phyloP scores from a whole-genome alignment of 352 stramenopile species.

The Pythium pyrilobum region DNA sequence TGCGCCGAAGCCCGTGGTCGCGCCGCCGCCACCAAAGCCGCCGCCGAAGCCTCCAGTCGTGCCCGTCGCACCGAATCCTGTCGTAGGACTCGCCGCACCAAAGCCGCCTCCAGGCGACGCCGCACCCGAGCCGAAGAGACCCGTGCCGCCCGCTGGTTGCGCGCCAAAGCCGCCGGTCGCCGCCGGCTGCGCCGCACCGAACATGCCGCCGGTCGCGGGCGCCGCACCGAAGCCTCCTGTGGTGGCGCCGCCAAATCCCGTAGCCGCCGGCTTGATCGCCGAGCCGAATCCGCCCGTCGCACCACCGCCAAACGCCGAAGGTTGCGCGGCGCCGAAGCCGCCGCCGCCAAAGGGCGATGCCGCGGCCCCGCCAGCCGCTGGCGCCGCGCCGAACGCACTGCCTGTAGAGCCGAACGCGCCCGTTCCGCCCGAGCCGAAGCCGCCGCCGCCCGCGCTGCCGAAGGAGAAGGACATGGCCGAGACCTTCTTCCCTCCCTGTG shows the following conservation, averaged over 20 bases:
- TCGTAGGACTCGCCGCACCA: slow-evolving; percentile 9
- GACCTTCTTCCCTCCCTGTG: not conserved
- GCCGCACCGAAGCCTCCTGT: slow-evolving; percentile 33
- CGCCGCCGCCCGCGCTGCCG: slow-evolving; percentile 12
- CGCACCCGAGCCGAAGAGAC: slow-evolving; percentile 11
- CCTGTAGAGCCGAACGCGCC: slow-evolving; percentile 18
- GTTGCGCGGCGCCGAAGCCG: slow-evolving; percentile 27
- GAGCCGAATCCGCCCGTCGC: slow-evolving; percentile 17
- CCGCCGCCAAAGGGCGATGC: slow-evolving; percentile 44
- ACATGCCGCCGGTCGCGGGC: slow-evolving; percentile 21
- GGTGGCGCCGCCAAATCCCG: slow-evolving; percentile 13
- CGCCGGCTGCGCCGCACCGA: slow-evolving; percentile 22
- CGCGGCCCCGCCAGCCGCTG: slow-evolving; percentile 29
- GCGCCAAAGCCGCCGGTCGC: slow-evolving; percentile 26
- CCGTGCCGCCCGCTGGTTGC: slow-evolving; percentile 19
- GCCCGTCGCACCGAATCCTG: not conserved
- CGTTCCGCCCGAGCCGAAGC: slow-evolving; percentile 1
- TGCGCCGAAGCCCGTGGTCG: slow-evolving; percentile 15
- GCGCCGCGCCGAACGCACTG: slow-evolving; percentile 10
- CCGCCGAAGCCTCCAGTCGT: not conserved
- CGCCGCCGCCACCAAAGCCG: not conserved
- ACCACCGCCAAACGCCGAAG: slow-evolving; percentile 38
- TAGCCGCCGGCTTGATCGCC: slow-evolving; percentile 13
- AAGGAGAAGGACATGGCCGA: slow-evolving; percentile 19
- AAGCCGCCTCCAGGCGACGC: not conserved